Evolutionary conservation across 257 asterid genomes (phyloP).

Genomic region (Nicotiana otophora): DNA sequence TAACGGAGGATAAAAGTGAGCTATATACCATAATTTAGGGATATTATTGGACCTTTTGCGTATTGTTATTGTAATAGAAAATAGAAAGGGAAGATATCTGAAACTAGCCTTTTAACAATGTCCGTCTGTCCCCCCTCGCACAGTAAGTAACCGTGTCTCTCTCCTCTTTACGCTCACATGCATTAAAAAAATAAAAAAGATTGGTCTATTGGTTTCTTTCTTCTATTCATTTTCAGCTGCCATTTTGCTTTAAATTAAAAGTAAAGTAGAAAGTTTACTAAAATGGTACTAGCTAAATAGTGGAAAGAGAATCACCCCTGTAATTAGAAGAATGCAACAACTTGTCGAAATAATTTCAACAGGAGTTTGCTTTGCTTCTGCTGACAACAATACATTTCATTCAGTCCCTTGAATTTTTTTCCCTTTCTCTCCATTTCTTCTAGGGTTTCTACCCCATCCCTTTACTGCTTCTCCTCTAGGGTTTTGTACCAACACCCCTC

Average conservation of each 20-base stretch:
- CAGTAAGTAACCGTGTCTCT: constrained; percentile 15
- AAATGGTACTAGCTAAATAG: background rate
- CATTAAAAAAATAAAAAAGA: background rate
- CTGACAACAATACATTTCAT: constrained; percentile 42
- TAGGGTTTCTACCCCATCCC: constrained; percentile 41
- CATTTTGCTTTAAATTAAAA: background rate
- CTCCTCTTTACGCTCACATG: background rate
- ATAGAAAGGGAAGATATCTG: background rate
- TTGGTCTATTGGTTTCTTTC: background rate
- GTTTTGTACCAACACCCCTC: constrained; percentile 44
- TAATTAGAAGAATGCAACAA: background rate
- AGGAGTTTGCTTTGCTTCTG: background rate
- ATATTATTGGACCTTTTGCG: no score
- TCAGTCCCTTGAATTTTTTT: constrained; percentile 38
- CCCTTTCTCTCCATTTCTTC: constrained; percentile 37
- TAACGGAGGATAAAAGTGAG: no score
- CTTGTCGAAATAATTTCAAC: background rate
- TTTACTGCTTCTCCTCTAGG: constrained; percentile 39
- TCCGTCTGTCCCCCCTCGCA: constrained; percentile 15
- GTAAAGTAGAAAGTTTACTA: background rate
- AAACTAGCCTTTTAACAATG: constrained; percentile 16
- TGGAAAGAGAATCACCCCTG: background rate
- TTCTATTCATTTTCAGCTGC: background rate
- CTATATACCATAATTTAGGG: no score
- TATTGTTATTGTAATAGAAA: background rate